A percentile compares a stretch with the other conserved stretches of the same genome.
These are phyloP conservation scores for Ulota crispa DNA, from an alignment of 225 moss, liverwort and hornwort species.

Conservation along the genomic window DNA sequence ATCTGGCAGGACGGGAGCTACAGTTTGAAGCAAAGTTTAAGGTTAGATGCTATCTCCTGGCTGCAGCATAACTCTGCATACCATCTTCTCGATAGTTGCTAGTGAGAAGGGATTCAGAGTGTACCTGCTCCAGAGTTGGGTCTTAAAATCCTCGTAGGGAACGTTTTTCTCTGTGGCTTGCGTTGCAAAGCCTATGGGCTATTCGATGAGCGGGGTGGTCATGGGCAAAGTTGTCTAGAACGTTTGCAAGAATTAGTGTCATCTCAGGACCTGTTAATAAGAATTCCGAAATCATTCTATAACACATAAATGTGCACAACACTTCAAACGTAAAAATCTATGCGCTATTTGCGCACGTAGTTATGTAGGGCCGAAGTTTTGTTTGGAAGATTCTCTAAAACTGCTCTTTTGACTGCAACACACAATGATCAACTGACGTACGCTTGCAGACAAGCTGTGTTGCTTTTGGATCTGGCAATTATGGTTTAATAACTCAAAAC, in stretches of 20 bases:
- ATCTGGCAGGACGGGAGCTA: constrained; percentile 29
- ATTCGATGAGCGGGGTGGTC: background rate
- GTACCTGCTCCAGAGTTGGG: constrained; percentile 1
- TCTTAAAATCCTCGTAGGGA: background rate
- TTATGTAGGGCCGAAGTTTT: too few species aligned
- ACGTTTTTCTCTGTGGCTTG: background rate
- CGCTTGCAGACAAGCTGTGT: too few species aligned
- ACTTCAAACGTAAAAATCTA: too few species aligned
- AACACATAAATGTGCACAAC: background rate
- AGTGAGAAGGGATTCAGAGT: constrained; percentile 2
- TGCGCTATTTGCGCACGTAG: too few species aligned
- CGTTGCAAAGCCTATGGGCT: background rate
- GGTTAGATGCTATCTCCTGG: constrained; percentile 1
- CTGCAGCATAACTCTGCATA: background rate
- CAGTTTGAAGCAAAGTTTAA: constrained; percentile 10
- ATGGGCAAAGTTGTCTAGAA: background rate
- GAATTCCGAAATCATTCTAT: background rate
- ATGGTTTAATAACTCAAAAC: too few species aligned
- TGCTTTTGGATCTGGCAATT: too few species aligned
- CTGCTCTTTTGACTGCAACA: too few species aligned
- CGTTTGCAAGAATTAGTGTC: background rate
- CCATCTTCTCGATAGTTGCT: background rate
- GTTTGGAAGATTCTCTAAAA: too few species aligned
- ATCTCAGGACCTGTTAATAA: too few species aligned
- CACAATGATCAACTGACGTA: too few species aligned